These are phyloP conservation scores for Marasmius fiardii DNA, from an alignment of 1,284 basidiomycete genomes.

Conservation along the genomic window DNA sequence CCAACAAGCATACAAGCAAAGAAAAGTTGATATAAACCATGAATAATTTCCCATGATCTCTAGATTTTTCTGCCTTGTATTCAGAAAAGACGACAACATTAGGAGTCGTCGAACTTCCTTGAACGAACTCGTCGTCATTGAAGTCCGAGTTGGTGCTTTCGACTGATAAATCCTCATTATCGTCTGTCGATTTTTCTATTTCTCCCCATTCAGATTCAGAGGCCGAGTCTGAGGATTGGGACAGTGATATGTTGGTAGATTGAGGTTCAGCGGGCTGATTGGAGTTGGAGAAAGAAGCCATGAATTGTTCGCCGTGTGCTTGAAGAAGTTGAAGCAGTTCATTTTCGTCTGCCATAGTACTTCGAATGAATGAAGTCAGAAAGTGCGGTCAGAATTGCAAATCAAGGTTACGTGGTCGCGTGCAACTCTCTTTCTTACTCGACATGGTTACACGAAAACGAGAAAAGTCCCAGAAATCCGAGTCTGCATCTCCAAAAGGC, in stretches of 20 bases:
- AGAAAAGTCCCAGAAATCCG: conserved; percentile 23
- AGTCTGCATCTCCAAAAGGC: conserved; percentile 19
- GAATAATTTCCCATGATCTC: conserved; percentile 51
- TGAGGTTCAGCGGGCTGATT: conserved; percentile 12
- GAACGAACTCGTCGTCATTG: conserved; percentile 40
- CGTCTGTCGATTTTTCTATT: conserved; percentile 17
- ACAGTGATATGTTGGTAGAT: conserved; percentile 17
- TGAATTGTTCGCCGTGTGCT: conserved; percentile 61
- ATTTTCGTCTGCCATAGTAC: conserved; percentile 21
- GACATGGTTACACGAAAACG: conserved; percentile 37
- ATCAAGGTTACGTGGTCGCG: too few relatives aligned
- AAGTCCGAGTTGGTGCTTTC: conserved; percentile 34
- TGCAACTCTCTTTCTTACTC: neutral
- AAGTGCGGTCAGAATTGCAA: too few relatives aligned
- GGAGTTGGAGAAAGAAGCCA: conserved; percentile 49
- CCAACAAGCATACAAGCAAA: neutral
- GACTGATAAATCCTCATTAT: neutral
- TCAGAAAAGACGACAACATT: conserved; percentile 61
- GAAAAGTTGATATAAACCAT: conserved; percentile 49
- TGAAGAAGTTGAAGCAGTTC: conserved; percentile 56
- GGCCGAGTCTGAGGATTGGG: conserved; percentile 22
- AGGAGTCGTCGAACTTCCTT: conserved; percentile 27
- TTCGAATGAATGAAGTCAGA: too few relatives aligned
- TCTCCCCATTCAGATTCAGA: conserved; percentile 33
- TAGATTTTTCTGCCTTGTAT: conserved; percentile 19